Conservation (phyloP, 202 grass and related monocot species). For the Thinopyrum obtusiflorum region DNA sequence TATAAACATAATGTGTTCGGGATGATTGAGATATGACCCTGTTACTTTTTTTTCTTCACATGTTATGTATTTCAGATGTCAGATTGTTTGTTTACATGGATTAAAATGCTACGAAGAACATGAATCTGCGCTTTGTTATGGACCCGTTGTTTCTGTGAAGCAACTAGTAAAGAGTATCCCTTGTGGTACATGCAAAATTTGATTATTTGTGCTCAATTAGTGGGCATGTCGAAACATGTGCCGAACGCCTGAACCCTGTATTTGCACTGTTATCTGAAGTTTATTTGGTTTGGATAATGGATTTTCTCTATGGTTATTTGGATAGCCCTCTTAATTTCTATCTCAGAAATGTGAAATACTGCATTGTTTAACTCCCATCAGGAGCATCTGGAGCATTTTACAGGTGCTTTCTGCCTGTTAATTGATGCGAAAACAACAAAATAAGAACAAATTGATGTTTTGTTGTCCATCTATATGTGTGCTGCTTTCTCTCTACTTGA, state of each 20-base stretch:
- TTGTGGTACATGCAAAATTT: background rate
- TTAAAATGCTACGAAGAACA: background rate
- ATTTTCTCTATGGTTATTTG: background rate
- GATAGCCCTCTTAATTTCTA: background rate
- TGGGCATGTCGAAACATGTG: background rate
- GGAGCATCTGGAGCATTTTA: slow-evolving; percentile 15
- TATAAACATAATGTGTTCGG: background rate
- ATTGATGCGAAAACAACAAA: slow-evolving; percentile 21
- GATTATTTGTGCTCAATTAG: background rate
- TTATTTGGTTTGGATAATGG: background rate
- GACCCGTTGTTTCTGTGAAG: background rate
- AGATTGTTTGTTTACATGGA: background rate
- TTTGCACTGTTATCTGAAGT: background rate
- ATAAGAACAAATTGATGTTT: too few species aligned
- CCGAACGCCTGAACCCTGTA: background rate
- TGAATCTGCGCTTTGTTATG: background rate
- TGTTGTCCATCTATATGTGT: too few species aligned
- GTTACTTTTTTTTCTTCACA: background rate
- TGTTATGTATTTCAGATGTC: background rate
- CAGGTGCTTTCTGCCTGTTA: background rate
- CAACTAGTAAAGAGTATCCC: background rate
- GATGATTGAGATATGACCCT: background rate
- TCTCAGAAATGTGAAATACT: background rate
- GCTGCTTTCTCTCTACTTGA: too few species aligned
- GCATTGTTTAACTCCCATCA: background rate